Base-by-base conservation (phyloP, 1,139 yeast genomes). In the Suhomyces choctaworum region DNA sequence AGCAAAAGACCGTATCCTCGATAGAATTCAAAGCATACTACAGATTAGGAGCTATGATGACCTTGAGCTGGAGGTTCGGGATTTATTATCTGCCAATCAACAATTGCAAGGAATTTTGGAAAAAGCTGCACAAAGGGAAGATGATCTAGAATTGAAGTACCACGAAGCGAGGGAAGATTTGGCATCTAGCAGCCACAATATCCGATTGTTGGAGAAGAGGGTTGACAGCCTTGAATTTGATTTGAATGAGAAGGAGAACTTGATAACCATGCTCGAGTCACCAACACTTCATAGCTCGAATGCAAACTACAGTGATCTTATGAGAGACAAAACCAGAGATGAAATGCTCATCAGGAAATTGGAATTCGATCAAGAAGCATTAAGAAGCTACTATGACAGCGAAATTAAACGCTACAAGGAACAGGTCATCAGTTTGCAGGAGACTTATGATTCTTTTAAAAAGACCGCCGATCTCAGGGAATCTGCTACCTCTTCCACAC, bases 291-390 rank as follows among this genome's bases (percentile, higher is more conserved):
- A 23, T n/a, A 25, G 12, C 11, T n/a, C 15, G 6, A 27, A 19
- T 7, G 64, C 61, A 19, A 65, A 62, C 34, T 64, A 60, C 41
- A 46, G 59, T 11, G 66, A 60, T 19, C 42, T 65, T 11, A 32
- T 64, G 32, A 63, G 49, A 40, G 43, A 59, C 3, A 66, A 60
- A 32, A 48, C 63, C 2, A 52, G 9, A 9, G 60, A 58, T 39
- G 73, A 69, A 29, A 52, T 59, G n/a, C 58, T 58, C 35, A 48
- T 70, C 16, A 62, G 63, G 33, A 46, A 63, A 16, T 44, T 67
- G 22, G 61, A 65, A 39, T 47, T 58, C 16, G 76, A 71, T 25
- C 48, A 60, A 19, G 70, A 65, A 16, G 56, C 59, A 13, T 23
- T 64, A 28, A 58, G 58, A 31, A 59, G 58, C 15, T 63, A 61